Base-by-base conservation (phyloP, 2,329 filamentous ascomycete species). In the Sporothrix phasma region DNA sequence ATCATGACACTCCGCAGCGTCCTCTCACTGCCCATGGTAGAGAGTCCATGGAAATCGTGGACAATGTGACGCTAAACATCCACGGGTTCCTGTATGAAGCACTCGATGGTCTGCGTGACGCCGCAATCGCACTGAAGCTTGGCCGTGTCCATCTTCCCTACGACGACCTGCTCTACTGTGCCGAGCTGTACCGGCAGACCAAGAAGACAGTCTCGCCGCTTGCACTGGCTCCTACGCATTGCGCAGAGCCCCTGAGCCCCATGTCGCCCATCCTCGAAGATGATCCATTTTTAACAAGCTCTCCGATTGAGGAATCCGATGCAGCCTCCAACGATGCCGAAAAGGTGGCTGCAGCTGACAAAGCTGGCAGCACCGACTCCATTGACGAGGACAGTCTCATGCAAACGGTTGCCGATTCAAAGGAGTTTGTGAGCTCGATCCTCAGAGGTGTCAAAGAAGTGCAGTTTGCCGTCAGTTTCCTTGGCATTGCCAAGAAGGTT, bases 391-490 rank as follows among this genome's bases (percentile, higher is more conserved):
- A 90, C 63, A 81, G 84, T 34, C 81, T 96, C 64, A 87, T 92
- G 64, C 88, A 90, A 73, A 88, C 89, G 0, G 89, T 97, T 0
- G 92, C 92, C 0, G 92, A 97, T 71, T 96, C 92, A 0, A 93
- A 92, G 70, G 92, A 96, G 67, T 94, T 99, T 72, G 83, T 92
- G 64, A 90, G 89, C 73, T 97, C 94, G 0, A 88, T 97, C 47
- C 79, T 99, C 59, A 85, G 90, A 51, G 94, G 94, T 61, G 91
- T 99, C 68, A 95, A 97, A 73, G 94, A 99, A 74, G 89, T 99
- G 13, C 94, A 99, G 74, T 90, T 99, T 71, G 93, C 92, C 0
- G 85, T 97, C 72, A 93, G 93, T 75, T 94, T 93, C 74, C 83
- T 97, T 69, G 90, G 91, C 19, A 77, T 99, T 65, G 92, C 90